Conservation (phyloP, 345 rosid species). For the Hibiscus syriacus region DNA sequence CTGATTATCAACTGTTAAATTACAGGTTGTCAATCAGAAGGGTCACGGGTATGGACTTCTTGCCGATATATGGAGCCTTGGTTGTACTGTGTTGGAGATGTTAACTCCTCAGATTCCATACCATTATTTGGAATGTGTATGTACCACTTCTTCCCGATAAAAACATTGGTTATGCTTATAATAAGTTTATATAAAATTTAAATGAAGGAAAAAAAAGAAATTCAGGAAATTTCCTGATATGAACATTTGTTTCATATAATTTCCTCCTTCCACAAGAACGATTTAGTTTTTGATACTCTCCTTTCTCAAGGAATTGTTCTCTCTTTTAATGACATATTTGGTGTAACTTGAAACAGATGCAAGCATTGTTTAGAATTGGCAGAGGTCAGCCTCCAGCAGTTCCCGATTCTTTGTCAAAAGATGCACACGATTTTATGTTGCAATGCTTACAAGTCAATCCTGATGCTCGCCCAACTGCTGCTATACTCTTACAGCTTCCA, state of each 20-base stretch:
- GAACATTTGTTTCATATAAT: background rate
- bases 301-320: background rate
- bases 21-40: constrained; percentile 61
- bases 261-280: background rate
- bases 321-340: background rate
- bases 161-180: background rate
- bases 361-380: constrained; percentile 58
- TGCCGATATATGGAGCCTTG: constrained; percentile 96
- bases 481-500: constrained; percentile 58
- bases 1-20: background rate
- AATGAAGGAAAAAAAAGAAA: background rate
- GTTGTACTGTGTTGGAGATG: constrained; percentile 90
- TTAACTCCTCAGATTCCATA: constrained; percentile 57
- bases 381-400: constrained; percentile 57
- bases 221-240: background rate
- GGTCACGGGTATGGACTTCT: constrained; percentile 58
- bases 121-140: constrained; percentile 46
- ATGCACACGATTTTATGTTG: constrained; percentile 59
- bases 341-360: constrained; percentile 36
- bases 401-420: constrained; percentile 49
- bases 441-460: constrained; percentile 66
- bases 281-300: background rate
- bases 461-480: constrained; percentile 59
- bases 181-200: background rate
- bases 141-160: constrained; percentile 16